Base-by-base conservation (phyloP, 768 basidiomycete genomes). In the Termitomyces sp. region DNA sequence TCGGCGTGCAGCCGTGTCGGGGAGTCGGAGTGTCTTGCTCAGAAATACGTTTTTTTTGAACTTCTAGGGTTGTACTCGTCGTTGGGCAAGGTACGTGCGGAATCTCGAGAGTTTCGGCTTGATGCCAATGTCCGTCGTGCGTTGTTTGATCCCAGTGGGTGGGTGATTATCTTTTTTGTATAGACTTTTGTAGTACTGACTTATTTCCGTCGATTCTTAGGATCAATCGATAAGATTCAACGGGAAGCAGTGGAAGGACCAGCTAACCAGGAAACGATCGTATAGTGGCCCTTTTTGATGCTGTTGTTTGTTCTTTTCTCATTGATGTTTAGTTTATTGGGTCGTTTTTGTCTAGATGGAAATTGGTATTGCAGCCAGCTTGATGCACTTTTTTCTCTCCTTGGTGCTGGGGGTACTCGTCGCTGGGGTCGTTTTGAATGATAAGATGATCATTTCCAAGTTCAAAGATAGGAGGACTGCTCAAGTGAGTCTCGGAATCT, bases 401-500 rank as follows among this genome's bases (percentile, higher is more conserved):
- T 25, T 25, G 25, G 25, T 25, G 25, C 25, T 25, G 25, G 25
- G 25, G 25, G 25, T 25, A 25, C 25, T 25, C 37, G 10, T 37
- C 37, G 37, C 8, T 37, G 3, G 37, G 37, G 37, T 11, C 11
- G 37, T 37, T 11, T 11, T 11, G 37, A 11, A 37, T 11, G 37
- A 37, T 3, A 11, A 37, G 11, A 11, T 37, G 9, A 8, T 62
- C 7, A 37, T 37, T 3, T 12, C 38, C 38, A 50, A 53, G 37
- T 62, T 62, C 50, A 8, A 45, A 29, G 37, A 62, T 10, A 34
- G 32, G 2, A 54, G 61, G 17, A 52, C 45, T 37, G 25, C 25
- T 25, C 57, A 56, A 42, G 14, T 43, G n/a, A 29, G 34, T 25
- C 25, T 25, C 25, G 1, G 25, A 25, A 25, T 25, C 25, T 25